Percentiles rank a stretch among this genome's conserved stretches.
These are phyloP conservation scores for Trypanosoma congolense DNA, from an alignment of 208 protist genomes.

Conservation along the genomic window DNA sequence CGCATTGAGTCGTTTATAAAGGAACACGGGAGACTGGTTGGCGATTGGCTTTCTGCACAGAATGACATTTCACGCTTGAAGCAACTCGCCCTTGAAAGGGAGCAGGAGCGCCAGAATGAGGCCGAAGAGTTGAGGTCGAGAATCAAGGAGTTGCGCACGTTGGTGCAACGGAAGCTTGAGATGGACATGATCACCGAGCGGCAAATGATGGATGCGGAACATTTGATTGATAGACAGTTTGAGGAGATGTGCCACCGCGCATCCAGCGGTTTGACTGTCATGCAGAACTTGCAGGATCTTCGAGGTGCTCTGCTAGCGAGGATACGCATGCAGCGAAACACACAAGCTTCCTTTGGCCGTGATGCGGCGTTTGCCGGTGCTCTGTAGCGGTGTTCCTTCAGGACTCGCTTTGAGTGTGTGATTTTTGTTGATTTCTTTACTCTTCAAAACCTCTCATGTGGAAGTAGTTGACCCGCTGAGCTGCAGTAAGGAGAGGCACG, in stretches of 20 bases:
- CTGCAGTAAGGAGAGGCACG: too few species aligned
- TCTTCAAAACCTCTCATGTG: too few species aligned
- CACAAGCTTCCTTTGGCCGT: too few species aligned
- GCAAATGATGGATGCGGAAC: slow-evolving; percentile 41
- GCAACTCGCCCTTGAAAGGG: slow-evolving; percentile 4
- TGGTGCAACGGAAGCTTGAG: slow-evolving; percentile 57
- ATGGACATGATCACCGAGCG: slow-evolving; percentile 48
- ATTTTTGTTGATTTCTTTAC: too few species aligned
- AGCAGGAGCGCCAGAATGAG: slow-evolving; percentile 19
- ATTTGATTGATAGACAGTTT: slow-evolving; percentile 33
- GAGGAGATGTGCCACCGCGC: slow-evolving; percentile 27
- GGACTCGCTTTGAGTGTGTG: too few species aligned
- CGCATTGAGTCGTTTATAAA: background rate
- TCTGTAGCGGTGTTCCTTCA: too few species aligned
- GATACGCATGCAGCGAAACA: background rate
- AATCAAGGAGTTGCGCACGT: slow-evolving; percentile 33
- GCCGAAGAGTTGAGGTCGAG: slow-evolving; percentile 28
- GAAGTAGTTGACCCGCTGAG: too few species aligned
- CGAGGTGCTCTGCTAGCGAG: slow-evolving; percentile 27
- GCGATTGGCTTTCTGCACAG: slow-evolving; percentile 15
- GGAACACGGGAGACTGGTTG: slow-evolving; percentile 2
- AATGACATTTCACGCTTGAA: slow-evolving; percentile 13
- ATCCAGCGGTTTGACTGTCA: slow-evolving; percentile 28
- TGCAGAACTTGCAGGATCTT: slow-evolving; percentile 36
- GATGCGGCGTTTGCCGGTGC: too few species aligned